These are phyloP conservation scores for Penicillium sp. DNA, from an alignment of 2,329 filamentous ascomycete species.

Conservation along the genomic window DNA sequence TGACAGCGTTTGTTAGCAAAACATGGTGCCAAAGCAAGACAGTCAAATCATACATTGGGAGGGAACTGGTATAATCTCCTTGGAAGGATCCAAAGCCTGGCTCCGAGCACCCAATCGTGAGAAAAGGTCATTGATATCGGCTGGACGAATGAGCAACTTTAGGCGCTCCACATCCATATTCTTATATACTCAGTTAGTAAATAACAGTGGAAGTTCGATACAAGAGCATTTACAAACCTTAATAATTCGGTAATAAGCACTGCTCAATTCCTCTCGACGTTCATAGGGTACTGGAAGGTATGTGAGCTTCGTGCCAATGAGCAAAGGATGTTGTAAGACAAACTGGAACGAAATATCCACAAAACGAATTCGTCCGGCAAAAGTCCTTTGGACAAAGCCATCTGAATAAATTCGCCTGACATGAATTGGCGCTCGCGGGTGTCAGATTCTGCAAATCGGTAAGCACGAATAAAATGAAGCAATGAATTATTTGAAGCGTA, in stretches of 20 bases:
- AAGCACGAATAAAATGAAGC: constrained; percentile 10
- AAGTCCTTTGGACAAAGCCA: constrained; percentile 45
- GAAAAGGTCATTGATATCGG: constrained; percentile 55
- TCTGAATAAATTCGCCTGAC: constrained; percentile 54
- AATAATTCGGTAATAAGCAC: constrained; percentile 60
- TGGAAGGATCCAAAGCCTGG: constrained; percentile 44
- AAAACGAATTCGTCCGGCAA: constrained; percentile 65
- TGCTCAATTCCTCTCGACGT: constrained; percentile 55
- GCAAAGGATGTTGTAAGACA: constrained; percentile 8
- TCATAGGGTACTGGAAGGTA: constrained; percentile 53
- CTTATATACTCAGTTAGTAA: constrained; percentile 26
- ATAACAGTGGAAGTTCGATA: not conserved
- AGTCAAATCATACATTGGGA: constrained; percentile 23
- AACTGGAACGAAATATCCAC: constrained; percentile 57
- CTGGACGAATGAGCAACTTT: constrained; percentile 37
- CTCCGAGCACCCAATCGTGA: constrained; percentile 56
- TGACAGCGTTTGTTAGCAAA: constrained; percentile 18
- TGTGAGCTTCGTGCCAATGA: constrained; percentile 7
- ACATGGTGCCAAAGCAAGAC: not conserved
- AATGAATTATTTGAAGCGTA: constrained; percentile 14
- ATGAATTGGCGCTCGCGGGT: constrained; percentile 60
- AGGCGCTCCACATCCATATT: constrained; percentile 31
- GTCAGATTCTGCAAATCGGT: constrained; percentile 42
- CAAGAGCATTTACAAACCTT: constrained; percentile 43
- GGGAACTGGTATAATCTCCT: constrained; percentile 29